Evolutionary conservation across 768 basidiomycete species (phyloP).

Genomic region (Rhodotorula kratochvilovae): DNA sequence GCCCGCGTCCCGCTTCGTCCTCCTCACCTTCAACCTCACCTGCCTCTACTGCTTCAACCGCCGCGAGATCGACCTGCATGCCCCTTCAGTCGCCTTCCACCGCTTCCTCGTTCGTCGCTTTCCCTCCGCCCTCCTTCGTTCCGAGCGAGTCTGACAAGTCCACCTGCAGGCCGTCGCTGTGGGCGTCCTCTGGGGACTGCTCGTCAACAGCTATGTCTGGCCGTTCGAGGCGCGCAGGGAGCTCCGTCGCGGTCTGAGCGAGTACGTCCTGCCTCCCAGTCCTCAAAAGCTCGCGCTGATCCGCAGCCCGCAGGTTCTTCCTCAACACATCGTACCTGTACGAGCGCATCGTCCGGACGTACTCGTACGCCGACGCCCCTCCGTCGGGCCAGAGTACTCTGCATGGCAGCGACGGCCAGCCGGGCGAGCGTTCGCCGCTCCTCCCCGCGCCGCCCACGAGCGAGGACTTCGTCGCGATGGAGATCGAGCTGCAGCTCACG

Average conservation of each 20-base stretch:
- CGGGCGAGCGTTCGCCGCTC: not conserved
- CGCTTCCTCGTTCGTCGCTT: slow-evolving; percentile 54
- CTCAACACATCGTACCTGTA: slow-evolving; percentile 92
- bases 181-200: slow-evolving; percentile 82
- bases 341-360: slow-evolving; percentile 80
- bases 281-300: not conserved
- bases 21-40: slow-evolving; percentile 79
- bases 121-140: no score
- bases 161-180: slow-evolving; percentile 60
- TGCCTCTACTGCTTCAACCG: slow-evolving; percentile 54
- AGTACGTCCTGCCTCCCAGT: slow-evolving; percentile 55
- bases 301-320: slow-evolving; percentile 62
- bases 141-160: not conserved
- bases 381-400: slow-evolving; percentile 2
- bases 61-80: slow-evolving; percentile 48
- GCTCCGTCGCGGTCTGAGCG: slow-evolving; percentile 74
- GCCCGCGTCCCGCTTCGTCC: slow-evolving; percentile 70
- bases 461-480: slow-evolving; percentile 51
- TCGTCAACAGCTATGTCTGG: slow-evolving; percentile 91
- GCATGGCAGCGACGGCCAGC: not conserved
- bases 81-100: slow-evolving; percentile 66
- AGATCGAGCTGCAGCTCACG: slow-evolving; percentile 86
- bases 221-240: slow-evolving; percentile 88
- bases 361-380: slow-evolving; percentile 60
- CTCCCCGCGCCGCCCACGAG: not conserved